Evolutionary conservation across 2,329 filamentous ascomycete genomes (phyloP), one percentile per base, ranked within the genome.

Genomic region (Neurospora crassa): DNA sequence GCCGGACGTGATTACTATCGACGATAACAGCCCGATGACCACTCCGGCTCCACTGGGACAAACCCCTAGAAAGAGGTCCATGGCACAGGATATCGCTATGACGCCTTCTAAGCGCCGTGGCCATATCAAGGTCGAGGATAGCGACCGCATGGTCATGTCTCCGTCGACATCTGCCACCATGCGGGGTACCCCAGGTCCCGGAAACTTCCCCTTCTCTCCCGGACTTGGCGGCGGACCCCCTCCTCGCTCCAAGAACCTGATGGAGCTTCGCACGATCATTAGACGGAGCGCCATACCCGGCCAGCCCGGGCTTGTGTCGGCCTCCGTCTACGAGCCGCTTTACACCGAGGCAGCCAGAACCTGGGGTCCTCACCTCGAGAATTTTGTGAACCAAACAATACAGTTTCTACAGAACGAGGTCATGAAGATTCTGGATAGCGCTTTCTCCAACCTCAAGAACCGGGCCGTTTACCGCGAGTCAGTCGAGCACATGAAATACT

Each of bases 251-350:
- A 76, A 79, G 41, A 85, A 84, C 0, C 80, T 89, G 2, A 79
- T 79, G 3, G 80, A 85, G 45, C 87, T 92, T 1, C 84, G 85
- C 0, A 79, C 82, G 0, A 84, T 89, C 12, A 89, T 91, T 16
- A 79, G 82, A 74, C 88, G 88, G 0, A 85, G 86, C 7, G 83
- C 89, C 0, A 85, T 88, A 0, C 86, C 89, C 0, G 84, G 87
- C 0, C 86, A 87, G 45, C 76, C 74, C 7, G 74, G 73, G 14
- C 73, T 77, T 10, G 72, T 77, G 3, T 75, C 74, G 0, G 59
- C 72, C 6, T 71, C 37, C 3, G 88, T 91, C 0, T 88, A 90
- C 29, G 85, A 89, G 40, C 82, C 83, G 0, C 81, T 92, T 18
- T 88, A 87, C 67, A 81, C 83, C 18, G 80, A 86, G n/a, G 85